Evolutionary conservation across 2,329 filamentous ascomycete species (phyloP).

Genomic region (Clarireedia paspali): DNA sequence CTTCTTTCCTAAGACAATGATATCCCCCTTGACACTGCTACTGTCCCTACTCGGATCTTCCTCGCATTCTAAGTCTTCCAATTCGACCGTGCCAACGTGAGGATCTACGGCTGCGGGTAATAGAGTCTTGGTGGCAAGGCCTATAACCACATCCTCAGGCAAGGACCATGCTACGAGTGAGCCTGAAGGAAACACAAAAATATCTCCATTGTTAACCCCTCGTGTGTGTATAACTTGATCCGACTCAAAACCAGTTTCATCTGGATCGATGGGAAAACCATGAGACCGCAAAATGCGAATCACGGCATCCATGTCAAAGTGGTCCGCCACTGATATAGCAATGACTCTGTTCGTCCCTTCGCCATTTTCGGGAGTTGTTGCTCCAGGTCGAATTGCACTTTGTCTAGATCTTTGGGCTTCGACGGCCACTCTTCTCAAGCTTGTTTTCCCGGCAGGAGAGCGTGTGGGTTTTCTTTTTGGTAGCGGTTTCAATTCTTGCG

Average conservation of each 20-base stretch:
- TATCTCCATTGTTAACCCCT: conserved; percentile 63
- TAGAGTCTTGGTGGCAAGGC: conserved; percentile 63
- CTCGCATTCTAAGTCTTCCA: conserved; percentile 82
- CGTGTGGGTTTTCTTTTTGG: conserved; percentile 39
- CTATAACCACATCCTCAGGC: conserved; percentile 63
- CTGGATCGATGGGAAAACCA: conserved; percentile 55
- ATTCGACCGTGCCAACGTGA: conserved; percentile 66
- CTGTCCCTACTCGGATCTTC: conserved; percentile 66
- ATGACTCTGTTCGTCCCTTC: conserved; percentile 38
- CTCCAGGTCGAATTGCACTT: conserved; percentile 25
- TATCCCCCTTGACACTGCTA: conserved; percentile 76
- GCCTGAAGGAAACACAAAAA: conserved; percentile 93
- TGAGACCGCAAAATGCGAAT: conserved; percentile 49
- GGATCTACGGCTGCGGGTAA: conserved; percentile 68
- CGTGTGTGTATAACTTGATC: conserved; percentile 57
- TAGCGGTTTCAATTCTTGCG: not conserved
- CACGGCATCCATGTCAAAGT: conserved; percentile 56
- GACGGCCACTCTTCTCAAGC: conserved; percentile 75
- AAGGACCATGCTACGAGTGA: conserved; percentile 91
- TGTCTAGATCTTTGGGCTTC: conserved; percentile 63
- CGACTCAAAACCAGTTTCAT: conserved; percentile 51
- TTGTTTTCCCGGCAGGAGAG: conserved; percentile 56
- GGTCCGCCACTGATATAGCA: conserved; percentile 55
- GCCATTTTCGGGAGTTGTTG: conserved; percentile 24
- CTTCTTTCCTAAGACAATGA: conserved; percentile 81